Base-by-base conservation (phyloP, 2,329 filamentous ascomycete genomes). In the Fusarium pseudoanthophilum region DNA sequence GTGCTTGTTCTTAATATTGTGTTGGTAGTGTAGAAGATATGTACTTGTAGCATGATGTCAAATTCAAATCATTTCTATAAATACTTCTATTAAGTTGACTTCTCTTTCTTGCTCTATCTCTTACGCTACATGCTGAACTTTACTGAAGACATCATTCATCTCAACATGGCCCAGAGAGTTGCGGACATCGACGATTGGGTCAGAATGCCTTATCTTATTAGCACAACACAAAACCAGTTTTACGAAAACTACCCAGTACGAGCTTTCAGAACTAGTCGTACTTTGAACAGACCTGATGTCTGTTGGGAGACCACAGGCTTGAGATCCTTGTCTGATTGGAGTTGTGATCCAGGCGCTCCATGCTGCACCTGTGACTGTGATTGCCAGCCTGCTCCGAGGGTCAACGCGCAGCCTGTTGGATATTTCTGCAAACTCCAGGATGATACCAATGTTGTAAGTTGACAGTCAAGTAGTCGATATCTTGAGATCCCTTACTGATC, bases 341-440 rank as follows among this genome's bases (percentile, higher is more conserved):
- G 56, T 45, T 72, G 43, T 18, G 57, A 51, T 46, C 24, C 37
- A 11, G 51, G 65, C 16, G 48, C 21, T 5, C 56, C 32, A 26
- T 74, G 62, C 34, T 71, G 67, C 15, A 48, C 42, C 40, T 75
- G 69, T 42, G 56, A 71, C 45, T 69, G 60, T 32, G 55, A 63
- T n/a, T 53, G 48, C 20, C 39, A 34, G 10, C 43, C 55, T 15
- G 21, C 28, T 7, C 26, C 3, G 11, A 36, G 49, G 9, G 5
- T 45, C 20, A 48, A 16, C 30, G 14, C 26, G 11, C 39, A 18
- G 42, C 45, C 11, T 10, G n/a, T 37, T 49, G 61, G 21, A 26
- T 28, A 39, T 16, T 42, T 26, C 16, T 24, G 32, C 8, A 39
- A 10, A 21, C 34, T 37, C 28, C 48, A 62, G 13, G 64, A 67